Percentiles rank a stretch among this genome's conserved stretches.
Conservation (phyloP, 1,284 basidiomycete species). For the Puccinia hordei region DNA sequence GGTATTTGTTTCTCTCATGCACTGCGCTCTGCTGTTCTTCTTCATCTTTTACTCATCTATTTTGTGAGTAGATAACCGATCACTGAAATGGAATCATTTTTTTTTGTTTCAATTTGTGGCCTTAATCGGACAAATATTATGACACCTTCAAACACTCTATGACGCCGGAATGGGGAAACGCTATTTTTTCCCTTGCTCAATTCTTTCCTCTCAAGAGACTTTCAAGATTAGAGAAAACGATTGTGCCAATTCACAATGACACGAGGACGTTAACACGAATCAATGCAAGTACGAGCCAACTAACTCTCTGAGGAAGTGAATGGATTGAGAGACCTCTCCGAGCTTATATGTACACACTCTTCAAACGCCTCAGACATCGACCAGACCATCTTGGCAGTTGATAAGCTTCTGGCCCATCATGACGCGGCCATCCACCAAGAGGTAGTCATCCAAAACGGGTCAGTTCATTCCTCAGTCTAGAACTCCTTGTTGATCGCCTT, state of each 20-base stretch:
- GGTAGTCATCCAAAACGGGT: conserved; percentile 46
- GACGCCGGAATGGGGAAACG: neutral
- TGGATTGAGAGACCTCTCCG: neutral
- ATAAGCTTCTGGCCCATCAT: conserved; percentile 34
- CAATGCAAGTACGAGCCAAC: conserved; percentile 33
- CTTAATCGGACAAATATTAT: neutral
- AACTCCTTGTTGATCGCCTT: neutral
- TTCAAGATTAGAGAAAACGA: conserved; percentile 33
- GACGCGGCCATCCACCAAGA: conserved; percentile 46
- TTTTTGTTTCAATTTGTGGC: no score
- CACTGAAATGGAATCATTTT: neutral
- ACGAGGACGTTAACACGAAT: conserved; percentile 34
- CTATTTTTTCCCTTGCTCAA: neutral
- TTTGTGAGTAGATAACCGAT: neutral
- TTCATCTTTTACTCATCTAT: no score
- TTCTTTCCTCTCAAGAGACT: conserved; percentile 22
- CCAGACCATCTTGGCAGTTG: conserved; percentile 25
- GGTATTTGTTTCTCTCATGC: neutral
- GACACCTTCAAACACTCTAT: neutral
- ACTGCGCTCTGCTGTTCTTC: neutral
- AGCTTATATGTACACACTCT: neutral
- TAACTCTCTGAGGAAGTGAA: neutral
- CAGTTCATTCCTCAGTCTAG: neutral
- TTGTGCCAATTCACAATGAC: conserved; percentile 43
- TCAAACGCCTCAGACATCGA: conserved; percentile 31